A percentile compares a stretch with the other conserved stretches of the same genome.
phyloP scores from a whole-genome alignment of 2,329 filamentous ascomycete species.

The Hypoxylon sp. region DNA sequence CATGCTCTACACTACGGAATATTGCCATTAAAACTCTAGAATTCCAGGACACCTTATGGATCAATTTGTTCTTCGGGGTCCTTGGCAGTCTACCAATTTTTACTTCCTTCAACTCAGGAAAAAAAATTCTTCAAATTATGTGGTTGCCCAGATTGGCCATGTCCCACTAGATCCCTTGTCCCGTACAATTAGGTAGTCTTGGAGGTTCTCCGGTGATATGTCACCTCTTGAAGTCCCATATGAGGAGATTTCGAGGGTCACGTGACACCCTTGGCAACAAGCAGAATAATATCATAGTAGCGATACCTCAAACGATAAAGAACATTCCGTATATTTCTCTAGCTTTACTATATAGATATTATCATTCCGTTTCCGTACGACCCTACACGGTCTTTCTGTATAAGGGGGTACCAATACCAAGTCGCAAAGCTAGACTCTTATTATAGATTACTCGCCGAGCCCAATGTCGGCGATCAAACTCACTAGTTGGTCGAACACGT shows the following conservation, averaged over 20 bases:
- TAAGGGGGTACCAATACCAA: neutral
- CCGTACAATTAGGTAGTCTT: neutral
- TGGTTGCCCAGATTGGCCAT: neutral
- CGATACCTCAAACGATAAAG: neutral
- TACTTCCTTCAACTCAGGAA: neutral
- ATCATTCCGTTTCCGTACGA: neutral
- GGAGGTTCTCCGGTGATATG: neutral
- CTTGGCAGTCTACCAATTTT: neutral
- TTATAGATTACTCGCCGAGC: neutral
- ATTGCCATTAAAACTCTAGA: neutral
- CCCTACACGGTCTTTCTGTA: neutral
- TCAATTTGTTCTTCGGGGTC: neutral
- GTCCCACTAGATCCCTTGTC: neutral
- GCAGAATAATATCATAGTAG: neutral
- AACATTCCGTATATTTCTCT: neutral
- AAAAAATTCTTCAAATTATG: neutral
- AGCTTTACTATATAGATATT: neutral
- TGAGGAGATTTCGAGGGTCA: neutral
- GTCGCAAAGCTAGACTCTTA: neutral
- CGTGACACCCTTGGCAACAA: neutral
- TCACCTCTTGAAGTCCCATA: neutral
- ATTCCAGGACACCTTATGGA: neutral
- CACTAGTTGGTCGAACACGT: neutral
- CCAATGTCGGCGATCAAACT: slow-evolving; percentile 12
- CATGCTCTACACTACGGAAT: neutral